Percentiles rank a stretch among this genome's conserved stretches.
Evolutionary conservation across 2,329 filamentous ascomycete genomes (phyloP).

Genomic region (Orbilia blumenaviensis): DNA sequence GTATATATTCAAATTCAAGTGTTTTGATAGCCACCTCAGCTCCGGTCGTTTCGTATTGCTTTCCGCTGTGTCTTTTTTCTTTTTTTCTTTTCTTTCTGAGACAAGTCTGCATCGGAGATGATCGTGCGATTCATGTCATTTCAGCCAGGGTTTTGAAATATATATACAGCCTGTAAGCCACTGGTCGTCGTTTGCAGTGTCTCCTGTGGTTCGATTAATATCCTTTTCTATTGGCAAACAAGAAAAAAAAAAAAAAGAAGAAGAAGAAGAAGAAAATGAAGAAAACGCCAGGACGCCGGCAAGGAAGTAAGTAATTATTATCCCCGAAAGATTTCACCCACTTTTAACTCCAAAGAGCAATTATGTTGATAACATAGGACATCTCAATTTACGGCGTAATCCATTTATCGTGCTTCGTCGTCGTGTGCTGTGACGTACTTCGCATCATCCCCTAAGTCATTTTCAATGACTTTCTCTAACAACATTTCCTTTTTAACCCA

Average conservation of each 20-base stretch:
- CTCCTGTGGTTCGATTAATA: not conserved
- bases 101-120: not conserved
- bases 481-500: slow-evolving; percentile 83
- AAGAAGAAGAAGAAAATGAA: no score
- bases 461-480: slow-evolving; percentile 78
- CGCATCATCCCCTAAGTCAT: slow-evolving; percentile 71
- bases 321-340: slow-evolving; percentile 28
- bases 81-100: slow-evolving; percentile 2
- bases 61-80: no score
- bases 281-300: slow-evolving; percentile 22
- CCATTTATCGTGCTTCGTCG: slow-evolving; percentile 13
- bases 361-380: slow-evolving; percentile 14
- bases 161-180: not conserved
- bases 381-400: not conserved
- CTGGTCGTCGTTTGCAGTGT: not conserved
- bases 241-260: no score
- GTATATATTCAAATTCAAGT: slow-evolving; percentile 11
- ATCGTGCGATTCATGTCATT: not conserved
- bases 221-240: slow-evolving; percentile 27
- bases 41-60: slow-evolving; percentile 1
- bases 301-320: not conserved
- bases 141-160: not conserved
- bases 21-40: not conserved
- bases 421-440: slow-evolving; percentile 64
- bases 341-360: slow-evolving; percentile 43